Base-by-base conservation (phyloP, 176 grass and related monocot species). In the Guadua angustifolia region DNA sequence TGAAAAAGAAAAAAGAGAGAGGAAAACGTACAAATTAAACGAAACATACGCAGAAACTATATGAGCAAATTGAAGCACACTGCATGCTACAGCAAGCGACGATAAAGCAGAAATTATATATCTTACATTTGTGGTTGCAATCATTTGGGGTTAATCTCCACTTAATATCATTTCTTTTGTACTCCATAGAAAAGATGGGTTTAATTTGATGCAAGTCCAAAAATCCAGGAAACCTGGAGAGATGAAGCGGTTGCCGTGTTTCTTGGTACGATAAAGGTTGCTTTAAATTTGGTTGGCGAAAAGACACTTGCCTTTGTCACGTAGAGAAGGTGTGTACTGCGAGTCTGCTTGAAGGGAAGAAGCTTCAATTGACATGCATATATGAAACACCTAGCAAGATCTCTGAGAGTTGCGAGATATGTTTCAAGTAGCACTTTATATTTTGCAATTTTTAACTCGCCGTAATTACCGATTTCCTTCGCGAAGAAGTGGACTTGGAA, bases 171-270 rank as follows among this genome's bases (percentile, higher is more conserved):
- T 33, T 29, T 18, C 25, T 26, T 38, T 38, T 18, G 29, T 17
- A 17, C n/a, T n/a, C n/a, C n/a, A 18, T 38, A 17, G 29, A 38
- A 9, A 66, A 19, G 15, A 18, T 36, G 33, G 33, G 2, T 18
- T 62, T 6, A 7, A 50, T 18, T 25, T 24, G 24, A 43, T 22
- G 36, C 11, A 4, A 19, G 24, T 4, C 58, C 3, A 39, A 66
- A 78, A 21, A 47, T 64, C 75, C 40, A 9, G 39, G 75, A 78
- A 77, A 77, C 55, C 53, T 15, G 38, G 53, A 75, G 51, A 57
- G 9, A 52, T 10, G 33, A 77, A 76, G 74, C 19, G 21, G 21
- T 60, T 2, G 33, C 55, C 36, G 7, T 22, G 35, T 38, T 60
- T 77, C 13, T 61, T 40, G 53, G 74, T 42, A 5, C 7, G 73